phyloP scores from a whole-genome alignment of 805 yeast genomes.

The Clavispora carvajalis region DNA sequence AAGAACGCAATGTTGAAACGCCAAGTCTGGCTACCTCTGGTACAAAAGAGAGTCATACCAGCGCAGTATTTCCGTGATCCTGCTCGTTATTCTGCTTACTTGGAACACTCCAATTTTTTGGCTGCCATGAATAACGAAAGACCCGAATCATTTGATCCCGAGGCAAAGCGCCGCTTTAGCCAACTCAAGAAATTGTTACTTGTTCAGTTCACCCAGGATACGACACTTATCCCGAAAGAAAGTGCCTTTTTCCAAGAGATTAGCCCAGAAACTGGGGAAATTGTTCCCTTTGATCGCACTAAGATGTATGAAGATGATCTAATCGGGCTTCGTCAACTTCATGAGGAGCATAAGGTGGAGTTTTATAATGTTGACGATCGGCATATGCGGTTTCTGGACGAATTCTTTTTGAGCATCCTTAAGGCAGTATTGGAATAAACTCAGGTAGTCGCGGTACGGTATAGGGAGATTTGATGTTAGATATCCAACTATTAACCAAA shows the following conservation, averaged over 20 bases:
- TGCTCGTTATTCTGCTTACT: conserved; percentile 45
- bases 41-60: conserved; percentile 56
- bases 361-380: conserved; percentile 48
- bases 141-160: conserved; percentile 21
- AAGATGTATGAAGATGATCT: conserved; percentile 47
- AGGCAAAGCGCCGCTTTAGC: conserved; percentile 41
- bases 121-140: conserved; percentile 66
- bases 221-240: conserved; percentile 68
- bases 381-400: conserved; percentile 64
- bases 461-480: conserved; percentile 13
- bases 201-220: conserved; percentile 55
- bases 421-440: conserved; percentile 24
- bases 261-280: conserved; percentile 36
- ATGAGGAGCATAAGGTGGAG: conserved; percentile 39
- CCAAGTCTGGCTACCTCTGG: conserved; percentile 54
- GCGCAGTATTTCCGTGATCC: conserved; percentile 77
- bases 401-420: conserved; percentile 41
- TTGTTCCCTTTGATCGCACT: conserved; percentile 45
- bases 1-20: conserved; percentile 50
- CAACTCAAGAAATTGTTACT: conserved; percentile 50
- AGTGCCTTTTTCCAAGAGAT: conserved; percentile 62
- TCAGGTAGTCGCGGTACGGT: background rate
- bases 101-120: conserved; percentile 52
- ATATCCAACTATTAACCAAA: conserved; percentile 24
- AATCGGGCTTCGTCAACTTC: conserved; percentile 53